Base-by-base conservation (phyloP, 768 basidiomycete species). In the Zangia roseola region DNA sequence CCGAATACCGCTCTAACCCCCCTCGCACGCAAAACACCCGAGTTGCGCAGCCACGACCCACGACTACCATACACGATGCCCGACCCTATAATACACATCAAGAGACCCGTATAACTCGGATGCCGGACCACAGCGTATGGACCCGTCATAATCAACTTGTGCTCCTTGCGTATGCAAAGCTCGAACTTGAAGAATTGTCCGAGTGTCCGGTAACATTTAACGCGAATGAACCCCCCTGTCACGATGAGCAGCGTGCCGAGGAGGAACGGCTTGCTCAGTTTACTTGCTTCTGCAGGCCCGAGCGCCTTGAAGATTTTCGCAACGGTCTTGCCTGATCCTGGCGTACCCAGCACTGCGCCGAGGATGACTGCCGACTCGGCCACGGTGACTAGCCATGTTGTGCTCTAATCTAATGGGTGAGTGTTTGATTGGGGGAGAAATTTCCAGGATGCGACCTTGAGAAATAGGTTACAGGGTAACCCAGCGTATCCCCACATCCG, bases 91-190 rank as follows among this genome's bases (percentile, higher is more conserved):
- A 53, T 26, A 16, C 40, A 50, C 13, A 43, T 26, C 7, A 50
- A 8, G 10, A 52, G 6, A 6, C 50, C 50, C 1, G 53, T 35
- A 26, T 69, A 70, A 14, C 55, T 54, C 1, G 67, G 65, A 21
- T 70, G 69, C 1, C 67, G 62, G 5, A 69, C 55, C 19, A 58
- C 23, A 0, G 53, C n/a, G 25, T 69, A 70, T 1, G 61, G 62
- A 1, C 64, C 65, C 1, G 23, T 45, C n/a, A 60, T 68, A 14
- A 69, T 37, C 19, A 70, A 54, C 25, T 33, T 54, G 43, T 59
- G 64, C 0, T 55, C 53, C n/a, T 52, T 52, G 21, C 52, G 48
- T 7, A 65, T n/a, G 26, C 56, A 54, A 12, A 57, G 51, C 10
- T 53, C 34, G 17, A 56, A 54, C 2, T 58, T 66, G 21, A 56